Conservation (phyloP, 768 basidiomycete species). For the Lyophyllum decastes region DNA sequence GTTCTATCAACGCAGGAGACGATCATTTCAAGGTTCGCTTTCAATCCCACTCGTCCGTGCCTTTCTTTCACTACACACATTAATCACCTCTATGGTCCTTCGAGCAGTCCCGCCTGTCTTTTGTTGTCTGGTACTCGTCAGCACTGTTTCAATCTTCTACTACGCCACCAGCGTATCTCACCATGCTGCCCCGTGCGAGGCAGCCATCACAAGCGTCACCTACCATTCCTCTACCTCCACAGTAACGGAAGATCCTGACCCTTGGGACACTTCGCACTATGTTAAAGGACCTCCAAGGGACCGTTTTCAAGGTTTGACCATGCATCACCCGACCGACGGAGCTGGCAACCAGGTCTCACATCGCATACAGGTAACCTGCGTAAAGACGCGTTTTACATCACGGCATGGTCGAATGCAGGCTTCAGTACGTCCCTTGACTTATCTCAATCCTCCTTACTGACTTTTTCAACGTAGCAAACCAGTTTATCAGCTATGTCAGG, state of each 20-base stretch:
- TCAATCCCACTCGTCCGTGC: too few relatives aligned
- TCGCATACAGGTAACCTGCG: constrained; percentile 42
- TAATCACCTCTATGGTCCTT: neutral
- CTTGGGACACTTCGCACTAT: constrained; percentile 15
- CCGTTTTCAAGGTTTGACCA: constrained; percentile 14
- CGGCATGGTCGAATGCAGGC: constrained; percentile 56
- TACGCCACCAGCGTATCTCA: neutral
- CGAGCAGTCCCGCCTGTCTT: neutral
- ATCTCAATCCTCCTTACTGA: neutral
- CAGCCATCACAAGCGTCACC: neutral
- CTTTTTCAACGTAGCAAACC: constrained; percentile 27
- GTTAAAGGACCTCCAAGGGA: constrained; percentile 9
- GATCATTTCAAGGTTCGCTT: neutral
- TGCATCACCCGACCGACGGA: neutral
- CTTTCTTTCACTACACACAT: neutral
- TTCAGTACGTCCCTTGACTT: constrained; percentile 41
- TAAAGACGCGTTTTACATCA: constrained; percentile 53
- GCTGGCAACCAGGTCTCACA: neutral
- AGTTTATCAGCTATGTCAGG: constrained; percentile 35
- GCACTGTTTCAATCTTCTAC: constrained; percentile 2
- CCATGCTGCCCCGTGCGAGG: neutral
- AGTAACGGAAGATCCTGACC: neutral
- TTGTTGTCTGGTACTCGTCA: neutral
- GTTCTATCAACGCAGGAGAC: neutral
- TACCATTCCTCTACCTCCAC: neutral